Base-by-base conservation (phyloP, 140 eudicot genomes). In the Erigeron philadelphicus region DNA sequence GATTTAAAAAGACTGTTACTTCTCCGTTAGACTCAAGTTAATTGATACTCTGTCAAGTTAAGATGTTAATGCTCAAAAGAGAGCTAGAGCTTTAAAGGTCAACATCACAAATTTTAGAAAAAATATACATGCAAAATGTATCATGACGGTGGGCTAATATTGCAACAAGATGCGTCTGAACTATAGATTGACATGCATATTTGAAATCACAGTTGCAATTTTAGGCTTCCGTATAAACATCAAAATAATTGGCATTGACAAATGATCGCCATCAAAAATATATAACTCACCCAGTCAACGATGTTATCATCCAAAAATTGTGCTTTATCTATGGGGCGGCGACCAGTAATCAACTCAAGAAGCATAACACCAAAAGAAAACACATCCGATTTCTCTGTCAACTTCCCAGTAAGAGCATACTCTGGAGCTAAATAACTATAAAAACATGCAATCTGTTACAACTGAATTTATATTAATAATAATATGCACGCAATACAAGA, bases 361-460 rank as follows among this genome's bases (percentile, higher is more conserved):
- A 91, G 95, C 86, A 91, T 79, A 57, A 91, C 96, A n/a, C 98
- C 98, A 61, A 82, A 91, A 19, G 97, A 90, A 84, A 87, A 90
- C 64, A 90, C 88, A 68, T 90, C 97, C 9, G 94, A 85, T 70
- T 81, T 88, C 13, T 84, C 89, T 2, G 96, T 91, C 49, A 91
- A 83, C 68, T 88, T 86, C 63, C 97, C 96, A 12, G 91, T 76
- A 44, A 81, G 87, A 57, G 96, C 95, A 76, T 90, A 90, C 25
- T 90, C 97, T 65, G 97, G 97, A 78, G 97, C 97, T 73, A 87
- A 75, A 74, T 90, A 90, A 61, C 97, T 90, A 81, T 63, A 78
- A 71, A 56, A 19, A 3, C 44, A 49, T 18, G 58, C 3, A 3
- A 44, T 65, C 11, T 17, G 56, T 63, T 12, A 16, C 44, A 45